These are phyloP conservation scores for Rubus idaeus DNA, from an alignment of 306 rosid genomes.

Conservation along the genomic window DNA sequence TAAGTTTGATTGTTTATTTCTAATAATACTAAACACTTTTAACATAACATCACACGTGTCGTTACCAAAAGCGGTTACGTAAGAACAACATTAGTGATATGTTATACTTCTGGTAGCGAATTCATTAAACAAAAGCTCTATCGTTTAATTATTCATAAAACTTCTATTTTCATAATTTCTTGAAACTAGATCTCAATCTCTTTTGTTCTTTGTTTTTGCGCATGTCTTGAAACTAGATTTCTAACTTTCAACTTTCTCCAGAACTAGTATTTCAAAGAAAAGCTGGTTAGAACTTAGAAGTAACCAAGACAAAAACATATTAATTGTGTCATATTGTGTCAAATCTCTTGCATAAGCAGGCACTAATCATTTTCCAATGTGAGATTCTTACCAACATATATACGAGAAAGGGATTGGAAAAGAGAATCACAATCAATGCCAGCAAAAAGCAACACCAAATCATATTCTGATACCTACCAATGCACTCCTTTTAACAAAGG, in stretches of 20 bases:
- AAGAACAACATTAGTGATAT: too few species aligned
- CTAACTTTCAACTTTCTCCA: neutral
- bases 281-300: too few species aligned
- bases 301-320: too few species aligned
- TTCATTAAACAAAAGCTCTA: too few species aligned
- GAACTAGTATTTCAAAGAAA: neutral
- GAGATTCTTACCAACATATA: constrained; percentile 49
- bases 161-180: too few species aligned
- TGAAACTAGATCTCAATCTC: neutral
- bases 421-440: constrained; percentile 38
- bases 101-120: too few species aligned
- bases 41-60: too few species aligned
- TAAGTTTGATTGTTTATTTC: too few species aligned
- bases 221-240: neutral
- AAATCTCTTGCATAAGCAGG: neutral
- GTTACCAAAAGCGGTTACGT: too few species aligned
- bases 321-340: neutral
- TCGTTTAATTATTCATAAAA: too few species aligned
- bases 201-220: too few species aligned
- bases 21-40: too few species aligned
- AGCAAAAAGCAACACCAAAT: constrained; percentile 37
- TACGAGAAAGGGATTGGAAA: constrained; percentile 42
- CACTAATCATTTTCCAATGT: constrained; percentile 31
- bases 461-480: constrained; percentile 59
- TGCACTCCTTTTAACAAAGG: constrained; percentile 36